These are phyloP conservation scores for Rhizopogon rudus DNA, from an alignment of 768 basidiomycete genomes.

Conservation along the genomic window DNA sequence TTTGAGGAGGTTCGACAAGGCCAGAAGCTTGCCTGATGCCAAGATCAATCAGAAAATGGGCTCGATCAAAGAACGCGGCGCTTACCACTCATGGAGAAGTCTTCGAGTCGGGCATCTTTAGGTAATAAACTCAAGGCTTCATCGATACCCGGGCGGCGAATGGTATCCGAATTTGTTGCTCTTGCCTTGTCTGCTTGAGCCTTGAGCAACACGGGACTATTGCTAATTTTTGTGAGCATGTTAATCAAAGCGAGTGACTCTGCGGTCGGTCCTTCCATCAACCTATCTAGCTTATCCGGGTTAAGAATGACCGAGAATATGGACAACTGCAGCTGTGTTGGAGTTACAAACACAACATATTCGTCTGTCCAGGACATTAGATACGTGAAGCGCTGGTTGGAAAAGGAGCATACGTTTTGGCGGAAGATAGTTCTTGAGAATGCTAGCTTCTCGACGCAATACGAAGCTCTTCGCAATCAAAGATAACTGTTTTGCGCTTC, in stretches of 20 bases:
- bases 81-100: constrained; percentile 78
- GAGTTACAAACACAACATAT: constrained; percentile 96
- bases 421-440: constrained; percentile 80
- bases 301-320: constrained; percentile 77
- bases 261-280: constrained; percentile 67
- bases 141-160: constrained; percentile 44
- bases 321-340: constrained; percentile 74
- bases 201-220: constrained; percentile 83
- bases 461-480: constrained; percentile 84
- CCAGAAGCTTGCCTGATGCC: constrained; percentile 64
- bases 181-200: constrained; percentile 66
- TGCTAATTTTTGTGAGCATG: constrained; percentile 85
- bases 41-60: constrained; percentile 1
- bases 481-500: constrained; percentile 44
- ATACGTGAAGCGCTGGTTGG: background rate
- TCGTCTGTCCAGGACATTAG: constrained; percentile 54
- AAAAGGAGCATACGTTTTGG: constrained; percentile 67
- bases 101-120: constrained; percentile 52
- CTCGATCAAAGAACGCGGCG: background rate
- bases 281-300: constrained; percentile 60
- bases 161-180: constrained; percentile 33
- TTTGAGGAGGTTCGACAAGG: constrained; percentile 59
- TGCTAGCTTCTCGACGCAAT: constrained; percentile 78
- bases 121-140: constrained; percentile 65
- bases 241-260: constrained; percentile 79